These are phyloP conservation scores for Pulveroboletus sp. DNA, from an alignment of 768 basidiomycete genomes.

Conservation along the genomic window DNA sequence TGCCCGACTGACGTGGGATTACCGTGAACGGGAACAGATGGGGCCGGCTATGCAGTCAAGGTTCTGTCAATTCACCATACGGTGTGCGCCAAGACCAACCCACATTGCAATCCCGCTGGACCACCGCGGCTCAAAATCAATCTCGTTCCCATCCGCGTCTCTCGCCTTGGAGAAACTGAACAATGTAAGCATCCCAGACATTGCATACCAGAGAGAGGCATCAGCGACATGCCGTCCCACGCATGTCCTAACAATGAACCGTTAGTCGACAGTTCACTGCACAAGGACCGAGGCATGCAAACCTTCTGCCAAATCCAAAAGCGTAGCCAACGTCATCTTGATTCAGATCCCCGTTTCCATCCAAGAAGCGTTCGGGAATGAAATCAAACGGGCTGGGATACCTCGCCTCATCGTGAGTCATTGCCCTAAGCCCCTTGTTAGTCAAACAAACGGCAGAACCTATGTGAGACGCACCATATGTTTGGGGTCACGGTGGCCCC, in stretches of 20 bases:
- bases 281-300: neutral
- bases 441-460: neutral
- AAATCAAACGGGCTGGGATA: slow-evolving; percentile 33
- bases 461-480: slow-evolving; percentile 20
- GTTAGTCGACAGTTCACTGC: neutral
- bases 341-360: slow-evolving; percentile 17
- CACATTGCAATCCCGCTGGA: slow-evolving; percentile 16
- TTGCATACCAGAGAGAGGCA: slow-evolving; percentile 25
- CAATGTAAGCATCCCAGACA: slow-evolving; percentile 25
- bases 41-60: slow-evolving; percentile 9
- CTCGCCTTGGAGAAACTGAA: slow-evolving; percentile 25
- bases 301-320: slow-evolving; percentile 29
- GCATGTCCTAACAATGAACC: slow-evolving; percentile 13
- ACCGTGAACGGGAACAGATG: slow-evolving; percentile 12
- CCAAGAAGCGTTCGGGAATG: slow-evolving; percentile 29
- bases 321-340: slow-evolving; percentile 15
- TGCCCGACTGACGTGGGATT: slow-evolving; percentile 4
- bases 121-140: slow-evolving; percentile 17
- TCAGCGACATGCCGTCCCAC: slow-evolving; percentile 24
- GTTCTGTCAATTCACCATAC: neutral
- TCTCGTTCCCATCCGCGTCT: slow-evolving; percentile 20
- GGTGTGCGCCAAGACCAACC: neutral
- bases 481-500: slow-evolving; percentile 26
- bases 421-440: slow-evolving; percentile 22
- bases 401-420: slow-evolving; percentile 28